Evolutionary conservation across 768 basidiomycete genomes (phyloP), one percentile per base, ranked within the genome.

Genomic region (Tricholoma sp.): DNA sequence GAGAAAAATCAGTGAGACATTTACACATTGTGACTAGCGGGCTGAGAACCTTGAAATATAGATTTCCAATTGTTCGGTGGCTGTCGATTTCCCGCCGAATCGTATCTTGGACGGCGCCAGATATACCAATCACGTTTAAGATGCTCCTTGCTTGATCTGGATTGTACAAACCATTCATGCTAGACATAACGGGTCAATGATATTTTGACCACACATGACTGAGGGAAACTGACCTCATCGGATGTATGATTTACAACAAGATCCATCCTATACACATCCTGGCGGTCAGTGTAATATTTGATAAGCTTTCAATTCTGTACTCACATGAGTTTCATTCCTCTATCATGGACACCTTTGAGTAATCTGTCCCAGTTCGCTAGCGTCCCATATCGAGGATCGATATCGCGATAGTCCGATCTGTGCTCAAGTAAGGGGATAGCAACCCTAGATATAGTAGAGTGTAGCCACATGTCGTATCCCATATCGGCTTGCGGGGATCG

Each of bases 1-100:
- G 24, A 24, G 20, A 42, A 9, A 42, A 18, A 10, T 41, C 17
- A 6, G 17, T 18, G 13, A 18, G n/a, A 24, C 41, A 18, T 18
- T 6, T 7, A 3, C 17, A 42, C 41, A 17, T 4, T 6, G 20
- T 7, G 18, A 10, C 29, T 1, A 54, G 6, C 24, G 24, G n/a
- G 41, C 7, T 24, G 39, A 61, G 31, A 50, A 80, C 86, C 84
- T 72, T 86, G 80, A 64, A 88, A 88, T 15, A 76, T 69, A 0
- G 85, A 81, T 60, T 75, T 76, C 88, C 89, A 89, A 64, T 91
- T 90, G 66, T 88, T 88, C 0, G 89, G 88, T 6, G 86, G 84
- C 1, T 73, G 69, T 20, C 79, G 76, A 47, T 79, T 72, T 0
- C 87, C 86, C 3, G 76, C 68, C 12, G 71, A 70, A 56, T 82